These are phyloP conservation scores for Penicillium pulvis DNA, from an alignment of 495 filamentous ascomycete species.

Conservation along the genomic window DNA sequence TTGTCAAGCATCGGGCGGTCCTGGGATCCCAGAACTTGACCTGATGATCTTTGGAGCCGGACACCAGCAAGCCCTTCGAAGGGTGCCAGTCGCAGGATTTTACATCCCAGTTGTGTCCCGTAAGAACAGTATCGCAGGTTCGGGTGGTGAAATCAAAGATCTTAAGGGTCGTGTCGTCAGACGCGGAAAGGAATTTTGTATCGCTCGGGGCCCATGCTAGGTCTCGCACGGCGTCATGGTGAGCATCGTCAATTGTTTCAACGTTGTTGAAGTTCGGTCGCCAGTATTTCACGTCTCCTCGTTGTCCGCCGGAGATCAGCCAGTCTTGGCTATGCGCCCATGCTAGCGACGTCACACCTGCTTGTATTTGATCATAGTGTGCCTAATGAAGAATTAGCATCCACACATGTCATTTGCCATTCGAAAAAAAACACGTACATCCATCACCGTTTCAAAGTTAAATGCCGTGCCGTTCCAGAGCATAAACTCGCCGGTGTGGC, in stretches of 20 bases:
- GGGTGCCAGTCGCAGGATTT: conserved; percentile 98
- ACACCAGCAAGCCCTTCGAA: conserved; percentile 89
- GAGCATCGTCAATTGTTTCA: conserved; percentile 88
- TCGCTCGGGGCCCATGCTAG: conserved; percentile 93
- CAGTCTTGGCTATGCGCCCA: conserved; percentile 97
- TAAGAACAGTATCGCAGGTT: conserved; percentile 74
- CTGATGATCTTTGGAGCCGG: conserved; percentile 94
- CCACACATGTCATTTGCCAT: no score
- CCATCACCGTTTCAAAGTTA: conserved; percentile 99
- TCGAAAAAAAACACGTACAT: conserved; percentile 50
- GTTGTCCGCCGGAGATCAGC: conserved; percentile 93
- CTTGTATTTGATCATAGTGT: conserved; percentile 71
- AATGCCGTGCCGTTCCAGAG: conserved; percentile 98
- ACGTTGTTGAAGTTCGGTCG: conserved; percentile 99
- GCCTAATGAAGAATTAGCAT: conserved; percentile 50
- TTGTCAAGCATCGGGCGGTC: conserved; percentile 85
- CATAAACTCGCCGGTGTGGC: conserved; percentile 96
- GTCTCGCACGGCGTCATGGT: conserved; percentile 85
- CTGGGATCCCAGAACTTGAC: conserved; percentile 98
- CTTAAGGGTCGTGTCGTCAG: conserved; percentile 88
- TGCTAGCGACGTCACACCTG: conserved; percentile 79
- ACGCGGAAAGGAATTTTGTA: conserved; percentile 92
- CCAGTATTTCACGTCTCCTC: conserved; percentile 97
- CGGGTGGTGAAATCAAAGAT: conserved; percentile 96
- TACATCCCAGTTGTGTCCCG: conserved; percentile 94